Base-by-base conservation (phyloP, 179 eudicot genomes). In the Pouteria campechiana region DNA sequence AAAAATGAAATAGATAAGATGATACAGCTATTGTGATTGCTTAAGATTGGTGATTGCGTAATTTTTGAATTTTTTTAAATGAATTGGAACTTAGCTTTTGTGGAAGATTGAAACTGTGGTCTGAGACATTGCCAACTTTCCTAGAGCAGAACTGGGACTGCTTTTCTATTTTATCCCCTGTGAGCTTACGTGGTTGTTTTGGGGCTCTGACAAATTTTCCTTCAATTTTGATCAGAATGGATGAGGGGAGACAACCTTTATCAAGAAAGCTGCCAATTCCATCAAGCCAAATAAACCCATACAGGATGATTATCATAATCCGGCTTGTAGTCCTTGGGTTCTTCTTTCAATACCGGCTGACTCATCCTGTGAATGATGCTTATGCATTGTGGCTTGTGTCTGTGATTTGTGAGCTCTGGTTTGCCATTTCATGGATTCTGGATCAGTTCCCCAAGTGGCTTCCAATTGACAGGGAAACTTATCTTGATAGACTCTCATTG, bases 311-410 rank as follows among this genome's bases (percentile, higher is more conserved):
- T 6, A 50, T 50, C 17, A 16, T 50, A 4, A 9, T 50, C n/a
- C 43, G 54, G 1, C 34, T 49, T 36, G 35, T 49, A 2, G 41
- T 49, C 27, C 21, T 35, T 37, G 45, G 44, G 1, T 37, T 50
- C 25, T 50, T 50, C 37, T 50, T 50, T 17, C 55, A 50, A 10
- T 50, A 37, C 25, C 44, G 55, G 5, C 8, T 50, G 3, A 27
- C 12, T 5, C 44, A 37, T 50, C 55, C 55, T 7, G 55, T 38
- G 13, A 9, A 50, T 1, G 36, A 50, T 37, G 55, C 55, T 25
- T 50, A 50, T 50, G 41, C 58, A 0, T 33, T 53, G 45, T 53
- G 58, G 58, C 48, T 53, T n/a, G 28, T 46, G 24, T 53, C 58
- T 3, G 58, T 53, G 22, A 53, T 53, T 20, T 53, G 58, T 15